phyloP scores from a whole-genome alignment of 257 asterid genomes.

The Pogostemon cablin region DNA sequence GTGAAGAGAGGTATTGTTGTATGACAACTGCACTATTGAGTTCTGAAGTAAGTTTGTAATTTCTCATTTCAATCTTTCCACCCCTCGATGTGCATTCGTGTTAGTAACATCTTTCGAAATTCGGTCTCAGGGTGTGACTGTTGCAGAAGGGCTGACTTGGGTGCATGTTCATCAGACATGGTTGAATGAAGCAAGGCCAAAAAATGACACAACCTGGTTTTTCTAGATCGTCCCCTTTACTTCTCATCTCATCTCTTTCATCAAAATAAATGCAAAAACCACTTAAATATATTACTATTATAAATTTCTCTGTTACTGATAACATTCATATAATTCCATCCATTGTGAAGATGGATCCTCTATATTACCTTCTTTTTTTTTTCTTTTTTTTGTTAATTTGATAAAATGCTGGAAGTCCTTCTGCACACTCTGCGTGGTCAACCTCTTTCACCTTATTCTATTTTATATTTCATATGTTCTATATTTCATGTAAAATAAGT shows the following conservation, averaged over 20 bases:
- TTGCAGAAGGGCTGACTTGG: conserved; percentile 76
- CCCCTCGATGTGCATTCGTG: background rate
- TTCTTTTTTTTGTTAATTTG: too few relatives aligned
- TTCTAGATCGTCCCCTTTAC: conserved; percentile 36
- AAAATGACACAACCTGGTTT: conserved; percentile 51
- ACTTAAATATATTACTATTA: conserved; percentile 22
- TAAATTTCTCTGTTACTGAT: conserved; percentile 10
- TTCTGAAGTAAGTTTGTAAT: conserved; percentile 61
- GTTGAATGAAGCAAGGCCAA: conserved; percentile 64
- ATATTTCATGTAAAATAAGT: too few relatives aligned
- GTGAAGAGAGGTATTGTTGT: conserved; percentile 60
- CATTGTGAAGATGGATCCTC: conserved; percentile 6
- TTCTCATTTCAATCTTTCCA: conserved; percentile 8
- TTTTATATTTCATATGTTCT: too few relatives aligned
- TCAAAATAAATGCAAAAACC: conserved; percentile 25
- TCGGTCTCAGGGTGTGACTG: conserved; percentile 59
- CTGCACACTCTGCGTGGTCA: too few relatives aligned
- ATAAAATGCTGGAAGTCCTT: background rate
- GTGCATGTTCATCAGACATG: conserved; percentile 81
- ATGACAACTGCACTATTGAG: conserved; percentile 62
- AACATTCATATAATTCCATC: conserved; percentile 9
- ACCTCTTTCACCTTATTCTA: too few relatives aligned
- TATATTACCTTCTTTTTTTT: too few relatives aligned
- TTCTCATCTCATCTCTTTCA: conserved; percentile 19
- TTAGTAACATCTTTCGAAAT: conserved; percentile 8